These are phyloP conservation scores for Spongispora temasekensis DNA, from an alignment of 1,284 basidiomycete genomes.

Conservation along the genomic window DNA sequence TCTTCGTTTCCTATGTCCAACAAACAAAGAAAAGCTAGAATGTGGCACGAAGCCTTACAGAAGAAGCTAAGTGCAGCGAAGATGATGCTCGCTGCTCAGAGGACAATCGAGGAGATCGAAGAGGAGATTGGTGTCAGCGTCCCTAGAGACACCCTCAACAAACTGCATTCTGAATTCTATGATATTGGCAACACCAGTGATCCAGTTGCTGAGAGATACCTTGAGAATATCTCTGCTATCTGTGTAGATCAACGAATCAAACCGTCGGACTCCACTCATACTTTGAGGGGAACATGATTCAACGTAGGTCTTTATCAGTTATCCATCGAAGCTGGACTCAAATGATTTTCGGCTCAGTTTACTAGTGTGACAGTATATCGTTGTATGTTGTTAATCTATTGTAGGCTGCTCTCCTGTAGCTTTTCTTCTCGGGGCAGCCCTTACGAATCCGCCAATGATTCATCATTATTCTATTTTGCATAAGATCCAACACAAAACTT, in stretches of 20 bases:
- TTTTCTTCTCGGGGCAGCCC: neutral
- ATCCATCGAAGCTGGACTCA: neutral
- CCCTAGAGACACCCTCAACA: neutral
- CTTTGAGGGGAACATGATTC: neutral
- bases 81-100: conserved; percentile 3
- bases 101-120: conserved; percentile 1
- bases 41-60: conserved; percentile 2
- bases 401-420: neutral
- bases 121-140: conserved; percentile 2
- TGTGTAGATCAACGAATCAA: neutral
- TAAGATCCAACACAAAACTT: neutral
- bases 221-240: neutral
- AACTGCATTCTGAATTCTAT: conserved; percentile 3
- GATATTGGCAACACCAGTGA: neutral
- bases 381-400: neutral
- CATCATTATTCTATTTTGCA: neutral
- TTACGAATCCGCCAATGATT: neutral
- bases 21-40: conserved; percentile 3
- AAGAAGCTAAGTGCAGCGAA: conserved; percentile 1
- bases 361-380: neutral
- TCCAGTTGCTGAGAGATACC: neutral
- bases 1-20: conserved; percentile 3
- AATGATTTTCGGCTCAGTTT: neutral
- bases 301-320: neutral
- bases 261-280: neutral